Conservation (phyloP, 352 stramenopile species). For the Pythium rhizo-oryzae region DNA sequence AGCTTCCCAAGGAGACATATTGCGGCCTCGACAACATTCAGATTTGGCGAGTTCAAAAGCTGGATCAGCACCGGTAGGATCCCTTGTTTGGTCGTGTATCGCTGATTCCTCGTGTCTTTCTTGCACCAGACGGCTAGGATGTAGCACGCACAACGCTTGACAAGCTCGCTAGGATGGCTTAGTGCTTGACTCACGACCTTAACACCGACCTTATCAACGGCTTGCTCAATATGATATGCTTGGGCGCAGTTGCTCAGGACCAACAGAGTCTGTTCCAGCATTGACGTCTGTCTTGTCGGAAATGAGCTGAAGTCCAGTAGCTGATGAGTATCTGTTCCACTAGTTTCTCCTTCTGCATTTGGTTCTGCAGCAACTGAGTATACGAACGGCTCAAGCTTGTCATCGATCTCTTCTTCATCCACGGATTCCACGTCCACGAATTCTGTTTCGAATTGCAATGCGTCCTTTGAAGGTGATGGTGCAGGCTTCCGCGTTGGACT, state of each 20-base stretch:
- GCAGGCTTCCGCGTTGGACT: constrained; percentile 2
- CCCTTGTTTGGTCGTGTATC: constrained; percentile 43
- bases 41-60: constrained; percentile 59
- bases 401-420: constrained; percentile 33
- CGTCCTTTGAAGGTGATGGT: constrained; percentile 2
- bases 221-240: constrained; percentile 39
- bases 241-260: constrained; percentile 73
- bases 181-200: constrained; percentile 64
- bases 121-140: constrained; percentile 70
- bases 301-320: constrained; percentile 62
- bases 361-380: constrained; percentile 9
- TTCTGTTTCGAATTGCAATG: not conserved
- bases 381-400: constrained; percentile 34
- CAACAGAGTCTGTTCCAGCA: constrained; percentile 69
- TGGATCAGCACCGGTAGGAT: constrained; percentile 59
- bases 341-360: not conserved
- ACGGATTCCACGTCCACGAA: not conserved
- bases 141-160: constrained; percentile 71
- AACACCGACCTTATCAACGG: constrained; percentile 54
- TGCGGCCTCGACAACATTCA: constrained; percentile 60
- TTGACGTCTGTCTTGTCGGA: constrained; percentile 51
- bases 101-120: constrained; percentile 44
- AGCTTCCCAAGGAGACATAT: constrained; percentile 70
- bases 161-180: constrained; percentile 63
- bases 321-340: constrained; percentile 31